Evolutionary conservation across 2,329 filamentous ascomycete genomes (phyloP), one percentile per base, ranked within the genome.

Genomic region (Hortaea werneckii): DNA sequence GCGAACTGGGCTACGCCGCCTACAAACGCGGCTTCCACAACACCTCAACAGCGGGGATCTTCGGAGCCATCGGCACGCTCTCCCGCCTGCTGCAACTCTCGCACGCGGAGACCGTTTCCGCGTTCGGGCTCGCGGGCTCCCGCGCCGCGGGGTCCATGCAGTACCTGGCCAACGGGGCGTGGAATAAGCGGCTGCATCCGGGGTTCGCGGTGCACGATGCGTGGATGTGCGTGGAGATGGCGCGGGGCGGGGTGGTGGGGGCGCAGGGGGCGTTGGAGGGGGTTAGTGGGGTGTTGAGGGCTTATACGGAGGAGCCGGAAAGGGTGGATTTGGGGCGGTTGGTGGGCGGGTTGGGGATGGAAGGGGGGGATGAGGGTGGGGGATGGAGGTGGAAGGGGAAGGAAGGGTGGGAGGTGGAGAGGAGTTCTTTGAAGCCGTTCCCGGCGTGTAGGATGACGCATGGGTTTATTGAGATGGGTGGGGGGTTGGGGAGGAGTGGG

Each of bases 161-260:
- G 42, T 67, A 65, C 46, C 58, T 67, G 13, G 63, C 62, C 28
- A 67, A 67, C 45, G 65, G 65, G 8, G 56, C 51, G 20, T 65
- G 62, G 58, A 66, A 67, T 50, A 67, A 67, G 48, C 55, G 64
- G 6, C 56, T 67, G 2, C 63, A 66, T 50, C 63, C 65, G 8
- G 65, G 65, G 0, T 67, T 67, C 51, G 63, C 65, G 4, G 63
- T 61, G 8, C 63, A 66, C 41, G 65, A 67, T 51, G 65, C 64
- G 2, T 66, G 65, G 43, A 40, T 65, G 42, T 65, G 60, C 47
- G 60, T 65, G 6, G 50, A 50, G 10, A 52, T 66, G 9, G 65
- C 63, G 3, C 61, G 65, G 47, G 57, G 61, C 5, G 64, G 63
- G 5, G 62, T 66, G 1, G 29, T 60, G 1, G 59, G 59, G 3